Evolutionary conservation across 2,329 filamentous ascomycete genomes (phyloP), one percentile per base, ranked within the genome.

Genomic region (Endoconidiophora laricicola): DNA sequence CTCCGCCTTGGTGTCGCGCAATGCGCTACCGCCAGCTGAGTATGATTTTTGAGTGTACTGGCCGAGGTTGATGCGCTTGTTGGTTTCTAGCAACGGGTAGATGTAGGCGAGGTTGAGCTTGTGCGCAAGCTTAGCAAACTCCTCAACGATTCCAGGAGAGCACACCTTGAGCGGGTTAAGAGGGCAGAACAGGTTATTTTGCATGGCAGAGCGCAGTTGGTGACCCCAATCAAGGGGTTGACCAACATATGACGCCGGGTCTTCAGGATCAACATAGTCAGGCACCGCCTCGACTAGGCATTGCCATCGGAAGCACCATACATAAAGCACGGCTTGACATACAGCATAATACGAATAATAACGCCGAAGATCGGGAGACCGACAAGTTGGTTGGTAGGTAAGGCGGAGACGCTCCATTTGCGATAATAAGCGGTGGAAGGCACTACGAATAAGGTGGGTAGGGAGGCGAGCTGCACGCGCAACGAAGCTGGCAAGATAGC

Each of bases 261-360:
- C 78, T 52, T 76, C 82, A 55, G 69, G 75, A 65, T 76, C 83
- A 52, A 76, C 73, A 54, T 66, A 69, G 53, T 79, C 72, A 1
- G 75, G 69, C 3, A 73, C 74, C 1, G 75, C 73, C 18, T 76
- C 69, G 50, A 86, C 82, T 44, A 98, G 71, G 60, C 96, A 90
- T 54, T 86, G 82, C 91, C 91, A 98, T 50, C 91, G 81, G 70
- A 98, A 98, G 69, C 91, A 98, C 61, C 94, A 95, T 53, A 94
- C 90, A 67, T 95, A 95, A 22, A 95, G 74, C 2, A 93, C 71
- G 1, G 87, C 87, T 63, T 95, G 88, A n/a, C 83, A 79, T 44
- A 87, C 78, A 16, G 84, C 80, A 63, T 95, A 95, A 65, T 93
- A 94, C 12, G 83, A 78, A 44, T 80, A 78, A 61, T 90, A 94